Evolutionary conservation across 495 filamentous ascomycete species (phyloP), one percentile per base, ranked within the genome.

Genomic region (Aspergillus homomorphus): DNA sequence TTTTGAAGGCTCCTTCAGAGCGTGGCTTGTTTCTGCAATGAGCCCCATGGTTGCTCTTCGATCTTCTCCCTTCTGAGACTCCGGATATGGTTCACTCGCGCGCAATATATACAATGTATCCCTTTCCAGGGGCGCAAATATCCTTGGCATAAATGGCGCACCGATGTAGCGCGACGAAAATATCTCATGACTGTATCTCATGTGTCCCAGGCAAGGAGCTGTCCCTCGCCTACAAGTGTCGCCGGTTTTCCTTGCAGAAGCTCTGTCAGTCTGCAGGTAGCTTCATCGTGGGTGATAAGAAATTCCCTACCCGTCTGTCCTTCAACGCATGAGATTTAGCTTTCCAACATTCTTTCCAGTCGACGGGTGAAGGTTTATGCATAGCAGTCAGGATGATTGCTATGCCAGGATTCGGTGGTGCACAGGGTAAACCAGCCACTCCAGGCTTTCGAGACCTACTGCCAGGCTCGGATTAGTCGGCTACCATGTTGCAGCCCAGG

Each of bases 41-140:
- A 84, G 85, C 14, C 86, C 85, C 60, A 84, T 67, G 30, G 22
- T 79, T 77, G 82, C 85, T 57, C 82, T 84, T 43, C 82, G 84
- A 63, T 12, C 5, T 38, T 38, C 26, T 38, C 12, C 7, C 33
- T 6, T 6, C 33, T n/a, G n/a, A n/a, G n/a, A n/a, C n/a, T n/a
- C n/a, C n/a, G n/a, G n/a, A n/a, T n/a, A n/a, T n/a, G 33, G 12
- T 38, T 2, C 33, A 10, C 33, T 9, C 12, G 15, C 2, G 2
- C 12, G 15, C 33, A 38, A 38, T 38, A 38, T 38, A 38, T 38
- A 38, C 33, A 38, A 9, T 38, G 33, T 12, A 10, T 2, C 33
- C 33, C 33, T 38, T 38, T 38, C 12, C 5, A 38, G 10, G 33
- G 33, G 33, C 33, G 33, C 33, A 7, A 38, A 2, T 38, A 38